These are phyloP conservation scores for Drechslera avenae DNA, from an alignment of 2,329 filamentous ascomycete species.

Conservation along the genomic window DNA sequence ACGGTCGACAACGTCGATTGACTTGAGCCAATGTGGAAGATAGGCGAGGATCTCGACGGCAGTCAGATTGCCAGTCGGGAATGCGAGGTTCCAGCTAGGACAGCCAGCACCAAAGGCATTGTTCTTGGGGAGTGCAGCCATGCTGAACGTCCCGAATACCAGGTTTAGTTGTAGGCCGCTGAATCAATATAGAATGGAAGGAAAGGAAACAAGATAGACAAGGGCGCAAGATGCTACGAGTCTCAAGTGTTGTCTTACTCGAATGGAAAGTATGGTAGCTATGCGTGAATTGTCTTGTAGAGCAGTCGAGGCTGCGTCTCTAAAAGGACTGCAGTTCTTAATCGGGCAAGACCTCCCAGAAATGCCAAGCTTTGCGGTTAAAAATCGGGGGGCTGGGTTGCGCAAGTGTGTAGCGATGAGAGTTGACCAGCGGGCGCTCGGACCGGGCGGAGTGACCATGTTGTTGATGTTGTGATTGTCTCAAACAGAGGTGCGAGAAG, in stretches of 20 bases:
- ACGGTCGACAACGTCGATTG: conserved; percentile 30
- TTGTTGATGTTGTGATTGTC: conserved; percentile 11
- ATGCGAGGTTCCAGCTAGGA: conserved; percentile 29
- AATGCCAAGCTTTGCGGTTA: too few relatives aligned
- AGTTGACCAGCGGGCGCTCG: conserved; percentile 7
- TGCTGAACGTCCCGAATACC: conserved; percentile 1
- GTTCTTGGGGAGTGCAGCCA: conserved; percentile 19
- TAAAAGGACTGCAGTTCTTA: too few relatives aligned
- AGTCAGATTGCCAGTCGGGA: conserved; percentile 34
- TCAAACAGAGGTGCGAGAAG: neutral
- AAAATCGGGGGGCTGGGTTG: too few relatives aligned
- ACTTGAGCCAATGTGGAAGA: conserved; percentile 34
- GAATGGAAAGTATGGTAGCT: too few relatives aligned
- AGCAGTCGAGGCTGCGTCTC: too few relatives aligned
- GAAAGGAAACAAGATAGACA: too few relatives aligned
- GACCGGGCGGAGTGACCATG: conserved; percentile 5
- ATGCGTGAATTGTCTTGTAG: too few relatives aligned
- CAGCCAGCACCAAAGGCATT: conserved; percentile 29
- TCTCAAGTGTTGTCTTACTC: too few relatives aligned
- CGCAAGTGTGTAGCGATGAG: neutral
- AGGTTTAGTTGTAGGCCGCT: neutral
- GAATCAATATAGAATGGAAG: too few relatives aligned
- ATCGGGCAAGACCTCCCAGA: too few relatives aligned
- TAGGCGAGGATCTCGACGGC: conserved; percentile 33
- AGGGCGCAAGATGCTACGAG: too few relatives aligned